Evolutionary conservation across 2,329 filamentous ascomycete species (phyloP), one percentile per base, ranked within the genome.

Genomic region (Diaporthe amygdali): DNA sequence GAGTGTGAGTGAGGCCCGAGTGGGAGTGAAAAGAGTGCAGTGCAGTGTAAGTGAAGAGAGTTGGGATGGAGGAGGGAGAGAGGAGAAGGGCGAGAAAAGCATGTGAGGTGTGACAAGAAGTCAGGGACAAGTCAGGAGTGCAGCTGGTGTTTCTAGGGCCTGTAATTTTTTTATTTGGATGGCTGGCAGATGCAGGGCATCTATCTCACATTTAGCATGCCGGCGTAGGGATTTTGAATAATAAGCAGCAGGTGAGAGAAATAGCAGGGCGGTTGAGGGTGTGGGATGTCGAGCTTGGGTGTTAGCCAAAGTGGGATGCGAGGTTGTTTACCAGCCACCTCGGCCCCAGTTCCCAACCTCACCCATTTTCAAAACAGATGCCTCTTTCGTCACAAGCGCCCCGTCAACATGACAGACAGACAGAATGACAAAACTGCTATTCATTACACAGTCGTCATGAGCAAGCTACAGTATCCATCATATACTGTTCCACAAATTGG

Each of bases 331-430:
- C 66, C 66, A 68, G 66, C 66, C 66, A 68, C 66, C 44, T 39
- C 66, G 66, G 52, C 66, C 32, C 66, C 52, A 59, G 52, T 49
- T 20, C 66, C 66, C 66, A 68, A 68, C 66, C 66, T 68, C 66
- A 51, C 66, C 55, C 32, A 59, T 68, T 68, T 68, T 27, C 52
- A 27, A 54, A 52, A 66, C 63, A 52, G 32, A 67, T 55, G 52
- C 52, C 66, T 59, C 52, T 68, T 68, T 68, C 66, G 66, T 59
- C 52, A 68, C 66, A 41, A 41, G 41, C 10, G 52, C 39, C 66
- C 41, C 49, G 27, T 47, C 46, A 27, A 44, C 32, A 52, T 17
- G 9, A 37, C 51, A 34, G 37, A 14, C 39, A 15, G 27, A 32
- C 25, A 12, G 14, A 5, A 46, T 15, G n/a, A 22, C 20, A 34